Conservation (phyloP, 768 basidiomycete genomes). For the Tulasnella sp. region DNA sequence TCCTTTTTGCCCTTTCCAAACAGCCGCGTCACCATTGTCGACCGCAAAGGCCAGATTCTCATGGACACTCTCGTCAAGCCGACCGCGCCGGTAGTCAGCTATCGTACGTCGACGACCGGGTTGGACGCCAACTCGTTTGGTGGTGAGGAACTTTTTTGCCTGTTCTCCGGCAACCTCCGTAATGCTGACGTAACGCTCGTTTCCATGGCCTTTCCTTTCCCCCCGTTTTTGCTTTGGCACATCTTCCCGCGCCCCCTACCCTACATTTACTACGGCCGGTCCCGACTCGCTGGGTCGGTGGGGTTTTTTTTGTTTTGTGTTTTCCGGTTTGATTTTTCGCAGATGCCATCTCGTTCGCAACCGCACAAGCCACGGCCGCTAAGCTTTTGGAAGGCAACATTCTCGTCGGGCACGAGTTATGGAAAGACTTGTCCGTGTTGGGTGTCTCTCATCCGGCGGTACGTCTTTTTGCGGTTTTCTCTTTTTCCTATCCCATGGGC, state of each 20-base stretch:
- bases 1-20: neutral
- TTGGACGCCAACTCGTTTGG: constrained; percentile 18
- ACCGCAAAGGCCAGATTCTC: constrained; percentile 20
- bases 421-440: constrained; percentile 24
- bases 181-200: neutral
- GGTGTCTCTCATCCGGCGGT: constrained; percentile 25
- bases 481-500: neutral
- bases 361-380: constrained; percentile 20
- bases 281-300: neutral
- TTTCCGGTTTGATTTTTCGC: neutral
- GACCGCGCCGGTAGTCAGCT: constrained; percentile 25
- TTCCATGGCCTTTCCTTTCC: neutral
- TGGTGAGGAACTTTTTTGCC: constrained; percentile 9
- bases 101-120: constrained; percentile 24
- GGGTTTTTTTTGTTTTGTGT: no score
- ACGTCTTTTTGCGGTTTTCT: neutral
- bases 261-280: neutral
- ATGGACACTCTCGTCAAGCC: constrained; percentile 24
- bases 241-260: neutral
- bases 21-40: constrained; percentile 23
- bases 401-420: constrained; percentile 20
- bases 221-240: neutral
- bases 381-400: constrained; percentile 24
- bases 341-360: constrained; percentile 23
- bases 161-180: neutral